Evolutionary conservation across 768 basidiomycete genomes (phyloP).

Genomic region (Leccinum arenicola): DNA sequence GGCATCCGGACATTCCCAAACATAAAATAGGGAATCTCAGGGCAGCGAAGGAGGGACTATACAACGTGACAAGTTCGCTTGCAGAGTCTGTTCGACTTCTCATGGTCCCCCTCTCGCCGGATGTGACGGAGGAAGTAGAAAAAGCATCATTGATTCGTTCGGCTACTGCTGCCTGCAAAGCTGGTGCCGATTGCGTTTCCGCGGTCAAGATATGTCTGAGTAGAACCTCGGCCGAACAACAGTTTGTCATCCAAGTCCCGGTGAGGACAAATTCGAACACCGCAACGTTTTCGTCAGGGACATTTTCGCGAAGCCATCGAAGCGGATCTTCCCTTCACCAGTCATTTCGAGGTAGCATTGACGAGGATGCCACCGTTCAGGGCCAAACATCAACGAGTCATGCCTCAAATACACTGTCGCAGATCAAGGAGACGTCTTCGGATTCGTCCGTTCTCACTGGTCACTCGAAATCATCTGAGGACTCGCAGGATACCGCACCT

Average conservation of each 20-base stretch:
- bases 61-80: slow-evolving; percentile 79
- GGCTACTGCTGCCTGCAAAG: slow-evolving; percentile 85
- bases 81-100: slow-evolving; percentile 85
- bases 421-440: slow-evolving; percentile 44
- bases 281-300: slow-evolving; percentile 45
- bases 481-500: slow-evolving; percentile 47
- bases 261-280: slow-evolving; percentile 43
- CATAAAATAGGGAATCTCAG: slow-evolving; percentile 65
- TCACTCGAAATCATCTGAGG: slow-evolving; percentile 43
- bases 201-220: slow-evolving; percentile 81
- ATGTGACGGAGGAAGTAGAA: slow-evolving; percentile 76
- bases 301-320: slow-evolving; percentile 40
- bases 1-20: slow-evolving; percentile 65
- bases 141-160: slow-evolving; percentile 73
- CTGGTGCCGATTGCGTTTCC: slow-evolving; percentile 84
- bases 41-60: slow-evolving; percentile 75
- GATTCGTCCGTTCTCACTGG: slow-evolving; percentile 44
- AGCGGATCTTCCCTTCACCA: slow-evolving; percentile 39
- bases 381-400: slow-evolving; percentile 37
- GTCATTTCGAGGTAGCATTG: slow-evolving; percentile 36
- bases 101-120: slow-evolving; percentile 46
- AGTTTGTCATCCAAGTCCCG: slow-evolving; percentile 66
- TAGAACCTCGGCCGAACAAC: slow-evolving; percentile 56
- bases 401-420: slow-evolving; percentile 11
- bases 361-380: slow-evolving; percentile 63